phyloP scores from a whole-genome alignment of 2,329 filamentous ascomycete species.

The Stagonosporopsis vannaccii region DNA sequence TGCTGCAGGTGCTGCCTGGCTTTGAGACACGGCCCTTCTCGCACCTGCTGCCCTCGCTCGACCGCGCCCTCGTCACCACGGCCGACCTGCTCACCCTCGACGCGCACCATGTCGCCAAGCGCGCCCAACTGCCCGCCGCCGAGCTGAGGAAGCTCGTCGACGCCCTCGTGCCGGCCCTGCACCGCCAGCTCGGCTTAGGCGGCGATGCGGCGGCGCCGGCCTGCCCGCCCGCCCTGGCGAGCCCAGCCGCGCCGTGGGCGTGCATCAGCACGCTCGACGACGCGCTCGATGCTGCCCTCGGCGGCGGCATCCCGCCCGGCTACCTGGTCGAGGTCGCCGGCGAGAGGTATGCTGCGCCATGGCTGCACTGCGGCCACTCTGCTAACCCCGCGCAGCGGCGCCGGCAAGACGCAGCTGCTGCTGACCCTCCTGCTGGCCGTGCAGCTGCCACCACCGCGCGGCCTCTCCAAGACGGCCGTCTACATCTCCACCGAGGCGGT shows the following conservation, averaged over 20 bases:
- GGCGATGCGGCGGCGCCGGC: conserved; percentile 30
- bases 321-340: conserved; percentile 89
- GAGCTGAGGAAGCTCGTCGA: conserved; percentile 78
- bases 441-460: conserved; percentile 78
- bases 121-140: conserved; percentile 79
- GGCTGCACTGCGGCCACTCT: not conserved
- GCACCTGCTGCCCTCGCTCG: conserved; percentile 79
- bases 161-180: conserved; percentile 71
- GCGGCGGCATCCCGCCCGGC: conserved; percentile 81
- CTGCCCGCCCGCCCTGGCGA: conserved; percentile 26
- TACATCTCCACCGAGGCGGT: conserved; percentile 95
- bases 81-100: conserved; percentile 88
- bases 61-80: conserved; percentile 78
- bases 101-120: conserved; percentile 81
- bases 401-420: conserved; percentile 94
- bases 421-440: conserved; percentile 82
- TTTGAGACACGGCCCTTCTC: conserved; percentile 76
- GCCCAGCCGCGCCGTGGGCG: conserved; percentile 53
- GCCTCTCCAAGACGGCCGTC: conserved; percentile 75
- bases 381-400: conserved; percentile 63
- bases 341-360: conserved; percentile 66
- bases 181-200: conserved; percentile 64
- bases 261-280: conserved; percentile 83
- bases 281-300: conserved; percentile 72
- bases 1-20: conserved; percentile 80